phyloP scores from a whole-genome alignment of 148 eudicot species.

The Limonium bicolor region DNA sequence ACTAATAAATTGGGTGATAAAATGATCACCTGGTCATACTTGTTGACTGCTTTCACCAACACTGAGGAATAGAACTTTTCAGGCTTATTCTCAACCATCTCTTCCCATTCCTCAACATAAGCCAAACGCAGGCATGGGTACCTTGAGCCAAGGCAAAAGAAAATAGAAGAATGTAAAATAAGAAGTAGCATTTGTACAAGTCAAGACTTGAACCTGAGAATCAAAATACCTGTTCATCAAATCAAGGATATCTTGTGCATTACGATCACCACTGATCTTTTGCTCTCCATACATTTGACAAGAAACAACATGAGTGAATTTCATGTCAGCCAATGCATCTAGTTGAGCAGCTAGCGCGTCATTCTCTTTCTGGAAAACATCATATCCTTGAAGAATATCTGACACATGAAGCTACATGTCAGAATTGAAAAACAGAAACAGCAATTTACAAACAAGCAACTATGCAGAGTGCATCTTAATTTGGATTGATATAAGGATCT shows the following conservation, averaged over 20 bases:
- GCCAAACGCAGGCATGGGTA: constrained; percentile 88
- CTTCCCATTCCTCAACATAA: constrained; percentile 91
- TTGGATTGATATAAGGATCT: background rate
- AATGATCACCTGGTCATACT: constrained; percentile 82
- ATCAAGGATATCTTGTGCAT: constrained; percentile 73
- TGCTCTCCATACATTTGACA: constrained; percentile 89
- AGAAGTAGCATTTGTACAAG: too few species aligned
- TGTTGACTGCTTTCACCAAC: constrained; percentile 70
- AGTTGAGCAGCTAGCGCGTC: constrained; percentile 69
- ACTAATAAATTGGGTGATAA: too few species aligned
- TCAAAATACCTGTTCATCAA: constrained; percentile 50
- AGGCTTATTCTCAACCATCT: constrained; percentile 10
- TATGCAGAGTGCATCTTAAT: background rate
- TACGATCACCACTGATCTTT: constrained; percentile 65
- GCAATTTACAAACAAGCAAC: background rate
- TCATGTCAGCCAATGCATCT: constrained; percentile 85
- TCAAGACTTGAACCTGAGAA: background rate
- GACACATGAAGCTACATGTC: constrained; percentile 12
- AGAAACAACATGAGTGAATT: constrained; percentile 68
- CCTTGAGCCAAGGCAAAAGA: constrained; percentile 23
- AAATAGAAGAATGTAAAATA: too few species aligned
- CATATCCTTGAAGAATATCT: constrained; percentile 83
- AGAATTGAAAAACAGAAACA: background rate
- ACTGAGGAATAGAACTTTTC: constrained; percentile 64
- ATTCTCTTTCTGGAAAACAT: constrained; percentile 54